Evolutionary conservation across 192 early-diverging fungal species (phyloP), one percentile per base, ranked within the genome.

Genomic region (Paraglomus brasilianum): DNA sequence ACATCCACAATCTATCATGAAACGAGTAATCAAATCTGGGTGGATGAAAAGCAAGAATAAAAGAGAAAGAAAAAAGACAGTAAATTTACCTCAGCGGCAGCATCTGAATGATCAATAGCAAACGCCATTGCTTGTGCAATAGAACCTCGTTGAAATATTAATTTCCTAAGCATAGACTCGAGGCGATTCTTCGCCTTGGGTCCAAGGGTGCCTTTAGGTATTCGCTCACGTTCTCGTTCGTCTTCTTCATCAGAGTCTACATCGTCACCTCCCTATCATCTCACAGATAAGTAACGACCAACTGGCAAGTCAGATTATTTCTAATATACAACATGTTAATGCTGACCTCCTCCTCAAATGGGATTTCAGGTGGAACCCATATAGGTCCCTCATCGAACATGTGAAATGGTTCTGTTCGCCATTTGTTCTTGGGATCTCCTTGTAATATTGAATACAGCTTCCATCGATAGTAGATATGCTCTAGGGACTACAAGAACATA

Each of bases 391-490:
- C 84, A 63, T 91, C 88, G 59, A 89, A 89, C 93, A 98, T 96
- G 8, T 86, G 81, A 75, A 98, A 98, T 38, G 93, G 85, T 47
- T 90, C 82, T 13, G 81, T 80, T 39, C 78, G 82, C 95, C 94
- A 96, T 10, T 78, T 78, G 30, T 70, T 70, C 63, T 80, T 86
- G 1, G 86, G 81, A 58, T 98, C 95, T 21, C 91, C 92, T 71
- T 94, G 92, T 62, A 92, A 77, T 14, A 95, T 78, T 38, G 94
- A 95, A 77, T 86, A 95, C 46, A 98, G 80, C 59, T 89, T 91
- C 94, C 95, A 96, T 8, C 93, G 85, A 73, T 98, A 98, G 56
- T 96, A 96, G 22, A 86, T 76, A 67, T 96, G 94, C 56, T 93
- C 92, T 19, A 81, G 71, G 8, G 80, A 83, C 87, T 89, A 69